These are phyloP conservation scores for Hanseniaspora singularis DNA, from an alignment of 805 yeast species.

Conservation along the genomic window DNA sequence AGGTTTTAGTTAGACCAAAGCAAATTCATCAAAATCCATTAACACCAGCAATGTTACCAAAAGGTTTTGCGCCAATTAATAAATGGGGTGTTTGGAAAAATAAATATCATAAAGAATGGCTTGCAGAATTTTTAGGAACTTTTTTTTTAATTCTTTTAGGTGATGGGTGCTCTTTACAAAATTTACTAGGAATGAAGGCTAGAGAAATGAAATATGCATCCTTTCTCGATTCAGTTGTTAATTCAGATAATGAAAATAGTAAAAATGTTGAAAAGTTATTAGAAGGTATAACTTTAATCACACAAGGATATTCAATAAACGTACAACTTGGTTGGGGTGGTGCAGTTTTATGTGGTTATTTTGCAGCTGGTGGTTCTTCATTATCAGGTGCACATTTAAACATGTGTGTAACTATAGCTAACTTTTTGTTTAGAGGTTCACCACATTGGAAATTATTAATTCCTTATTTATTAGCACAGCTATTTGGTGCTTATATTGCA, in stretches of 20 bases:
- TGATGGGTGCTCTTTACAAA: conserved; percentile 40
- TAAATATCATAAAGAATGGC: conserved; percentile 32
- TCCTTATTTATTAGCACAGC: conserved; percentile 36
- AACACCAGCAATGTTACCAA: conserved; percentile 30
- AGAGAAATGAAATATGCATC: background rate
- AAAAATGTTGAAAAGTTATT: background rate
- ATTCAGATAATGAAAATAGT: background rate
- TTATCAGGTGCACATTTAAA: conserved; percentile 49
- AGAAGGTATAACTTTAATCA: background rate
- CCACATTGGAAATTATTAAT: conserved; percentile 37
- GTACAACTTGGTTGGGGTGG: conserved; percentile 38
- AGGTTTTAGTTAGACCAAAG: conserved; percentile 29
- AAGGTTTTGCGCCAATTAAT: conserved; percentile 29
- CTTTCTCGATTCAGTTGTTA: background rate
- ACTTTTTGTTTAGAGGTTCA: conserved; percentile 40
- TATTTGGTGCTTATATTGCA: conserved; percentile 39
- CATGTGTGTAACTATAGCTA: conserved; percentile 40
- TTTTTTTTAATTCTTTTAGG: conserved; percentile 37
- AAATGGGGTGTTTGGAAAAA: conserved; percentile 30
- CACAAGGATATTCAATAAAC: conserved; percentile 10
- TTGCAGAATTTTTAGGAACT: conserved; percentile 45
- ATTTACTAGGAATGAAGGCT: conserved; percentile 19
- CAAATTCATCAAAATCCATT: conserved; percentile 31
- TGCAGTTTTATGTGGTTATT: conserved; percentile 42
- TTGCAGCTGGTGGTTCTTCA: conserved; percentile 38